A percentile compares a stretch with the other conserved stretches of the same genome.
phyloP scores from a whole-genome alignment of 2,329 filamentous ascomycete genomes.

The Colletotrichum australisinense region DNA sequence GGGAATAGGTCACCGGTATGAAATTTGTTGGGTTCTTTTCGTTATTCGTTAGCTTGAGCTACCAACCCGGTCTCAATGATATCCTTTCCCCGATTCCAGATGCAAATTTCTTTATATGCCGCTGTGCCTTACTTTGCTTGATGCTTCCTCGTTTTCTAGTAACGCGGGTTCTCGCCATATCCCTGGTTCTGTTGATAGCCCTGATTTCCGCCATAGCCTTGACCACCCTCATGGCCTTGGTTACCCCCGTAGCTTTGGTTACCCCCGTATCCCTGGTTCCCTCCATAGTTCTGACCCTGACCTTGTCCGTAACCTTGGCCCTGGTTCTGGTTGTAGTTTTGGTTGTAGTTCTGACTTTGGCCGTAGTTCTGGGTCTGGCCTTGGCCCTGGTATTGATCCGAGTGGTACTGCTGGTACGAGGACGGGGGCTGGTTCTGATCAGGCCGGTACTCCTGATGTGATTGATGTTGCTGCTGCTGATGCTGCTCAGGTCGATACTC shows the following conservation, averaged over 20 bases:
- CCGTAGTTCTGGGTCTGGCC: slow-evolving; percentile 31
- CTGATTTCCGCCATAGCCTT: slow-evolving; percentile 39
- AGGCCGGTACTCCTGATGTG: slow-evolving; percentile 36
- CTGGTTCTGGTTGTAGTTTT: slow-evolving; percentile 33
- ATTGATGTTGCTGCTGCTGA: slow-evolving; percentile 17
- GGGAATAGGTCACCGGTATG: neutral
- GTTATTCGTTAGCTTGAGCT: slow-evolving; percentile 15
- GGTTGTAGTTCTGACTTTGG: slow-evolving; percentile 14
- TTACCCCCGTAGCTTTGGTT: slow-evolving; percentile 30
- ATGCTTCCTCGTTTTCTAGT: neutral
- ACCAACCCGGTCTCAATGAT: neutral
- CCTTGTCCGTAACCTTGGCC: neutral
- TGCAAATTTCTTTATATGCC: no score
- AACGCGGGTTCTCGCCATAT: slow-evolving; percentile 39
- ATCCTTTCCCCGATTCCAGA: neutral
- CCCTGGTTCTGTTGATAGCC: slow-evolving; percentile 33
- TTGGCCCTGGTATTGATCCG: slow-evolving; percentile 27
- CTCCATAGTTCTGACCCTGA: slow-evolving; percentile 14
- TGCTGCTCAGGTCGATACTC: slow-evolving; percentile 31
- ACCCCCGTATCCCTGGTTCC: slow-evolving; percentile 35
- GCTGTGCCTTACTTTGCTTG: no score
- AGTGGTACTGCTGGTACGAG: slow-evolving; percentile 37
- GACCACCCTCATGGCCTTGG: slow-evolving; percentile 20
- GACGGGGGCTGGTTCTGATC: slow-evolving; percentile 30
- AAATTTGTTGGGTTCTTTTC: neutral